Conservation (phyloP, 2,329 filamentous ascomycete genomes). For the Trichophyton benhamiae region DNA sequence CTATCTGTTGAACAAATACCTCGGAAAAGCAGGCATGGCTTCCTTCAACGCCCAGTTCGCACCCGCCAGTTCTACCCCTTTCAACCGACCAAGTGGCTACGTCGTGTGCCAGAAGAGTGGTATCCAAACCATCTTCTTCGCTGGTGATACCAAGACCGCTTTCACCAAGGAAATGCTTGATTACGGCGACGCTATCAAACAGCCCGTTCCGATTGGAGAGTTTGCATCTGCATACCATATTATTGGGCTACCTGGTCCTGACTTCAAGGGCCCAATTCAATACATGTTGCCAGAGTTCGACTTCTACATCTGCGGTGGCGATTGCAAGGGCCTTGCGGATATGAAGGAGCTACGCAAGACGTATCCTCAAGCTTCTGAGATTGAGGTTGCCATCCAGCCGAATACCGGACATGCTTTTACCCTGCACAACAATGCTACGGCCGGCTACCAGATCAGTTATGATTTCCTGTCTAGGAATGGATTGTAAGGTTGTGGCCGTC, state of each 20-base stretch:
- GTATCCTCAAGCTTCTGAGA: conserved; percentile 20
- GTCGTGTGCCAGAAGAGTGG: conserved; percentile 10
- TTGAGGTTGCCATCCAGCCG: conserved; percentile 23
- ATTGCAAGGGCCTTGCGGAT: conserved; percentile 21
- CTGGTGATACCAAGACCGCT: conserved; percentile 9
- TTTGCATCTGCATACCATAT: conserved; percentile 14
- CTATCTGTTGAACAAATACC: conserved; percentile 21
- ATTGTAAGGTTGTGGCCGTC: conserved; percentile 1
- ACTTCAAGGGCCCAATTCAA: conserved; percentile 24
- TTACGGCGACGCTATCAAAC: conserved; percentile 14
- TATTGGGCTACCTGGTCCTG: conserved; percentile 16
- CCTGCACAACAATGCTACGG: conserved; percentile 27
- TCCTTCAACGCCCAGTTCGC: conserved; percentile 12
- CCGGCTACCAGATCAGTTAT: conserved; percentile 20
- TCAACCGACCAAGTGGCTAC: conserved; percentile 8
- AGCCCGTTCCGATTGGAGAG: conserved; percentile 14
- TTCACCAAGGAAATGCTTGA: conserved; percentile 13
- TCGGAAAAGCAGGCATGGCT: conserved; percentile 6
- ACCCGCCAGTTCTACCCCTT: conserved; percentile 5
- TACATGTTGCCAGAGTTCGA: conserved; percentile 25
- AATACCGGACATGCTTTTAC: conserved; percentile 27
- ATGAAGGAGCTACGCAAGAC: conserved; percentile 12
- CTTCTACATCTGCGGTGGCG: conserved; percentile 25
- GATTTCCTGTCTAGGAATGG: conserved; percentile 15
- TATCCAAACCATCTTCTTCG: conserved; percentile 15